These are phyloP conservation scores for Saccharomycopsis schoenii DNA, from an alignment of 805 yeast species.

Conservation along the genomic window DNA sequence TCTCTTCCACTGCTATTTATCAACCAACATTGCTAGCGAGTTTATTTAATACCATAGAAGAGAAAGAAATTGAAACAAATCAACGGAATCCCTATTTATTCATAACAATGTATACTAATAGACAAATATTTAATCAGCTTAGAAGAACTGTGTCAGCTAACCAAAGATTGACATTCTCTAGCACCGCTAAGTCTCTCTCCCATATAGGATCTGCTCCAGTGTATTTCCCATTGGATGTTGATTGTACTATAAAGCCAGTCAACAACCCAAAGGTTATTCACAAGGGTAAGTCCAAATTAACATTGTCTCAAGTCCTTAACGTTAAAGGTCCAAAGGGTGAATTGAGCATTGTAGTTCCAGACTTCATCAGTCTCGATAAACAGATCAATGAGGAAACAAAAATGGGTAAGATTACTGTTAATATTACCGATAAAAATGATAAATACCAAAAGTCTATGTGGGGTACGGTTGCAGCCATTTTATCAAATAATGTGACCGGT, in stretches of 20 bases:
- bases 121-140: not conserved
- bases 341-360: slow-evolving; percentile 27
- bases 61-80: too few relatives aligned
- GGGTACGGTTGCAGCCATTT: slow-evolving; percentile 83
- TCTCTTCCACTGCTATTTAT: too few relatives aligned
- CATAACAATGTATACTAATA: not conserved
- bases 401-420: slow-evolving; percentile 37
- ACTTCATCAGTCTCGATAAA: slow-evolving; percentile 23
- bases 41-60: too few relatives aligned
- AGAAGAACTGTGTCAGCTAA: not conserved
- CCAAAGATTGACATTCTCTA: slow-evolving; percentile 23
- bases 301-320: slow-evolving; percentile 53
- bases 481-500: slow-evolving; percentile 74
- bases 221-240: slow-evolving; percentile 52
- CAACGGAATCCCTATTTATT: not conserved
- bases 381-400: slow-evolving; percentile 21
- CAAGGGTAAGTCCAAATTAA: slow-evolving; percentile 53
- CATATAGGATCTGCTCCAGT: slow-evolving; percentile 80
- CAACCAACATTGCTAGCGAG: too few relatives aligned
- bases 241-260: slow-evolving; percentile 36
- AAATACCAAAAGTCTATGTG: slow-evolving; percentile 79
- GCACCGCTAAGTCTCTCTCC: slow-evolving; percentile 31
- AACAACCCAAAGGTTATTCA: slow-evolving; percentile 49
- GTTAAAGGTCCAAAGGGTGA: slow-evolving; percentile 43
- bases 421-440: slow-evolving; percentile 45